These are phyloP conservation scores for Rhynchosporium agropyri DNA, from an alignment of 2,329 filamentous ascomycete genomes.

Conservation along the genomic window DNA sequence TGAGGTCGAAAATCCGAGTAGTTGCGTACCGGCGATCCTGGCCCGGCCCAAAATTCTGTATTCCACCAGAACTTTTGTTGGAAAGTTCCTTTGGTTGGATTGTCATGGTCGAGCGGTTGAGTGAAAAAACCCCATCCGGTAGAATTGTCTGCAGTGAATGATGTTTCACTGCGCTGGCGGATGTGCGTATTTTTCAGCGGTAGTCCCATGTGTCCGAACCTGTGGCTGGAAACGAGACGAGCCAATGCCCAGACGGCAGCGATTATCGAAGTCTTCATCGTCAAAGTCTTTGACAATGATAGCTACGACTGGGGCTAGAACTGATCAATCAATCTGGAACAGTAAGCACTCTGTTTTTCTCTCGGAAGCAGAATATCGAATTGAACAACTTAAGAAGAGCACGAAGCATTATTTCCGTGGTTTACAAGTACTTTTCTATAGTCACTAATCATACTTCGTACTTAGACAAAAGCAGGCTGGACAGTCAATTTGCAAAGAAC, in stretches of 20 bases:
- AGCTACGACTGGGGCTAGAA: too few species aligned
- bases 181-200: conserved; percentile 17
- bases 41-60: conserved; percentile 54
- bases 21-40: conserved; percentile 53
- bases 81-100: conserved; percentile 58
- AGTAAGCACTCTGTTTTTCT: too few species aligned
- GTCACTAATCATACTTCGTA: too few species aligned
- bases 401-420: too few species aligned
- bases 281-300: conserved; percentile 15
- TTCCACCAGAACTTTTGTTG: conserved; percentile 57
- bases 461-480: too few species aligned
- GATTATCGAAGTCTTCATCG: conserved; percentile 37
- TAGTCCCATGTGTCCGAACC: conserved; percentile 29
- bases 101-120: conserved; percentile 60
- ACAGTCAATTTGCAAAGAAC: too few species aligned
- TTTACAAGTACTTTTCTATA: too few species aligned
- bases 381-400: too few species aligned
- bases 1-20: background rate
- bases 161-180: conserved; percentile 18
- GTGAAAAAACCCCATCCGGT: conserved; percentile 37
- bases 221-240: conserved; percentile 25
- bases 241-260: conserved; percentile 31
- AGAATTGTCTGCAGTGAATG: conserved; percentile 17
- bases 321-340: too few species aligned
- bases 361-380: too few species aligned